Conservation (phyloP, 139 green algal species). For the Chlamydomonas sphaeroides region DNA sequence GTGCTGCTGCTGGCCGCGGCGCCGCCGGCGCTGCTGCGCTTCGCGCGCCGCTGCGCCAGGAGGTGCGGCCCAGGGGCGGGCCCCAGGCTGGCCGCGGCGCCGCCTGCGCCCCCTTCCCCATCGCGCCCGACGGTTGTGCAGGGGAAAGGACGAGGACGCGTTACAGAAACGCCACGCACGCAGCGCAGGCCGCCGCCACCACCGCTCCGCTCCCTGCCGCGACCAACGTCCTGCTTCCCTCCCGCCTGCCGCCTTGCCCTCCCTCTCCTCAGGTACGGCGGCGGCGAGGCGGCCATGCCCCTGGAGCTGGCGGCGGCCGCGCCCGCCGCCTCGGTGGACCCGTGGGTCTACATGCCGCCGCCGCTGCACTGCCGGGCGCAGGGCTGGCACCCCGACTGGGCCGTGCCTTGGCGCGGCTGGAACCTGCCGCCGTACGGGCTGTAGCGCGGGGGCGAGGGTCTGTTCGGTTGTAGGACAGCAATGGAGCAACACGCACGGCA, state of each 20-base stretch:
- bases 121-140: too few species aligned
- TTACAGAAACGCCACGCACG: too few species aligned
- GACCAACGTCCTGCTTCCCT: too few species aligned
- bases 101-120: too few species aligned
- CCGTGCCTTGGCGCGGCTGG: constrained; percentile 29
- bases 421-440: constrained; percentile 25
- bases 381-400: constrained; percentile 68
- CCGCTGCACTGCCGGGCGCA: constrained; percentile 52
- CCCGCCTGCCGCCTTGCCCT: too few species aligned
- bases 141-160: too few species aligned
- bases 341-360: constrained; percentile 34
- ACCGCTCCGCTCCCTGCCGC: too few species aligned
- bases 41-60: background rate
- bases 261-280: background rate
- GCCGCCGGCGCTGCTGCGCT: constrained; percentile 24
- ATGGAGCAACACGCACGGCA: too few species aligned
- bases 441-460: background rate
- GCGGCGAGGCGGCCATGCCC: constrained; percentile 29
- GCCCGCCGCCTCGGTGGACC: constrained; percentile 33
- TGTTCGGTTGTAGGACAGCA: too few species aligned
- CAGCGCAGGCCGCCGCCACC: too few species aligned
- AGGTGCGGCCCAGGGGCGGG: background rate
- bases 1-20: constrained; percentile 21
- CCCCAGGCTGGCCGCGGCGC: too few species aligned
- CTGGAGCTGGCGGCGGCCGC: constrained; percentile 45